Percentiles rank a stretch among this genome's conserved stretches.
Evolutionary conservation across 140 eudicot genomes (phyloP).

Genomic region (Cichorium intybus): DNA sequence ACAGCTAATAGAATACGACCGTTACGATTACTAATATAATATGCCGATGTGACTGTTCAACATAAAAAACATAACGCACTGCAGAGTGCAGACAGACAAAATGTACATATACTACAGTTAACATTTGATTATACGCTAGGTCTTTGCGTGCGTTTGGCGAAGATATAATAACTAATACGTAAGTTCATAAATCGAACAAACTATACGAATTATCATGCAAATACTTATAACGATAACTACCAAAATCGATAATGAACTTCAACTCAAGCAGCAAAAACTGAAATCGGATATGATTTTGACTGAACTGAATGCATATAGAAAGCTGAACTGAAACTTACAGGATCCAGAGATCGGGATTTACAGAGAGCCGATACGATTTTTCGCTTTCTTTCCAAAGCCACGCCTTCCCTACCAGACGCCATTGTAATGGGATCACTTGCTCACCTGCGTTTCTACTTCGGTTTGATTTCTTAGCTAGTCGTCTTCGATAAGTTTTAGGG

Average conservation of each 20-base stretch:
- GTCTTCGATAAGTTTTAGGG: constrained; percentile 18
- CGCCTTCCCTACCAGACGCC: constrained; percentile 35
- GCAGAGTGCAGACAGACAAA: background rate
- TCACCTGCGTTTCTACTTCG: constrained; percentile 14
- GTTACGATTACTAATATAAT: background rate
- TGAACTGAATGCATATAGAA: constrained; percentile 12
- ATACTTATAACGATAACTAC: background rate
- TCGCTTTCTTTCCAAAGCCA: constrained; percentile 39
- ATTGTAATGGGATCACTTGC: constrained; percentile 26
- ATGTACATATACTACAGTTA: background rate
- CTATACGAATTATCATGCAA: background rate
- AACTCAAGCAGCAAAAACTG: constrained; percentile 1
- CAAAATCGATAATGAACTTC: background rate
- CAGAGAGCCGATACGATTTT: constrained; percentile 59
- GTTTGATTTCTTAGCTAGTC: background rate
- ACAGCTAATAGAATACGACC: background rate
- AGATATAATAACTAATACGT: background rate
- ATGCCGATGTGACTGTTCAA: constrained; percentile 2
- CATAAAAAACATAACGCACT: background rate
- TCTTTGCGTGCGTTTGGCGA: background rate
- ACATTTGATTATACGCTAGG: background rate
- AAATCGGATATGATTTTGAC: background rate
- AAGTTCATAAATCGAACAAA: background rate
- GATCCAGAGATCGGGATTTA: constrained; percentile 49
- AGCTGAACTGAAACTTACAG: constrained; percentile 40